Evolutionary conservation across 78 protist species (phyloP).

Genomic region (Dictyostelium capitatum): DNA sequence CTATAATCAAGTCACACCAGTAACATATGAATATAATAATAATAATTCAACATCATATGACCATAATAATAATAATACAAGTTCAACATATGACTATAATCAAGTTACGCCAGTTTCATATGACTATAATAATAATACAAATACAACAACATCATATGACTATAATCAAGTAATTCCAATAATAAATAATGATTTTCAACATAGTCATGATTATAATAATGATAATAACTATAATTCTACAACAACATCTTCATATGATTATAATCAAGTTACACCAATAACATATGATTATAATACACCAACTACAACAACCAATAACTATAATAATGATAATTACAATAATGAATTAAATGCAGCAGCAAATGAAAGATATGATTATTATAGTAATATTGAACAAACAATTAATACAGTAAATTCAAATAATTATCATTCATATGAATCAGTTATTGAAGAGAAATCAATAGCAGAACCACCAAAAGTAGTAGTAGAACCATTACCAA

Average conservation of each 20-base stretch:
- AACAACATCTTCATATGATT: no score
- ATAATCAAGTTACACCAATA: neutral
- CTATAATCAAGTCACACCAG: neutral
- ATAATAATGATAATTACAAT: neutral
- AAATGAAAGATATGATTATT: no score
- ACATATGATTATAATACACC: neutral
- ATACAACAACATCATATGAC: neutral
- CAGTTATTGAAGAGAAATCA: no score
- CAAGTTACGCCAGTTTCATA: neutral
- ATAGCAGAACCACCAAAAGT: no score
- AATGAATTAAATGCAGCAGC: neutral
- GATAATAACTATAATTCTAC: neutral
- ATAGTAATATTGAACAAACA: no score
- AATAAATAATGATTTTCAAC: neutral
- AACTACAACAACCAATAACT: neutral
- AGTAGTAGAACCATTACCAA: neutral
- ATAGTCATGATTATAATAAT: neutral
- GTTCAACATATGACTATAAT: neutral
- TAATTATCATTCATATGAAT: no score
- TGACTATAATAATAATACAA: neutral
- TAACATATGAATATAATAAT: neutral
- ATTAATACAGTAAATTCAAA: no score
- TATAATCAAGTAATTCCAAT: constrained; percentile 24
- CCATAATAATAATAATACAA: neutral
- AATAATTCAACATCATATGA: neutral